Base-by-base conservation (phyloP, 441 rosid species). In the Adansonia grandidieri region DNA sequence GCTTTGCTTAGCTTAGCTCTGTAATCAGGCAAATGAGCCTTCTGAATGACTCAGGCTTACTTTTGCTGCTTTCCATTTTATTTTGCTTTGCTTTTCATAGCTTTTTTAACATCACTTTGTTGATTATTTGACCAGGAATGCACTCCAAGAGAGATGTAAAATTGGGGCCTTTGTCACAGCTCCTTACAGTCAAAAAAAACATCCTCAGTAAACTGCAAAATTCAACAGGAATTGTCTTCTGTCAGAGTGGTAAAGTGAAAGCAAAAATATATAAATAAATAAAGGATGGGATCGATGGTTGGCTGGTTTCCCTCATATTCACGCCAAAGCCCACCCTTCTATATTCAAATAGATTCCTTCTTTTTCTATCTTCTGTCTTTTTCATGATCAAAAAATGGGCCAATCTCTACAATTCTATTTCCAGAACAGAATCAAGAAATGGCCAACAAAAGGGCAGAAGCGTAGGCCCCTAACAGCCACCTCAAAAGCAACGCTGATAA, bases 401-500 rank as follows among this genome's bases (percentile, higher is more conserved):
- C 68, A 77, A 73, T 72, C 15, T 15, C 48, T 11, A 40, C 24
- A 17, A 50, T 63, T 65, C 56, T 19, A 28, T 17, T 44, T 63
- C 57, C 44, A 69, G 61, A 74, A 44, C 77, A 71, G 81, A 78
- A 84, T 75, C 80, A 77, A 74, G 22, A 9, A 63, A 80, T 68
- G 80, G 83, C 84, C 76, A 81, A 75, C 84, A 53, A 14, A 47
- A 42, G 64, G 72, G n/a, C 64, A n/a, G 37, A 51, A 68, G 76
- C 11, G 68, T 62, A 85, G 85, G 44, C 88, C 68, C 68, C 51
- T 44, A 45, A 42, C 28, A 42, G 40, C 19, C 77, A 50, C 89
- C 88, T 89, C 28, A 82, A 89, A 87, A 86, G 88, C 80, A 81
- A 37, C 84, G 82, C 80, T 81, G 47, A 73, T 58, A 45, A 72